Percentiles rank a stretch among this genome's conserved stretches.
phyloP scores from a whole-genome alignment of 169 alveolate genomes.

The Plasmodium ovale region DNA sequence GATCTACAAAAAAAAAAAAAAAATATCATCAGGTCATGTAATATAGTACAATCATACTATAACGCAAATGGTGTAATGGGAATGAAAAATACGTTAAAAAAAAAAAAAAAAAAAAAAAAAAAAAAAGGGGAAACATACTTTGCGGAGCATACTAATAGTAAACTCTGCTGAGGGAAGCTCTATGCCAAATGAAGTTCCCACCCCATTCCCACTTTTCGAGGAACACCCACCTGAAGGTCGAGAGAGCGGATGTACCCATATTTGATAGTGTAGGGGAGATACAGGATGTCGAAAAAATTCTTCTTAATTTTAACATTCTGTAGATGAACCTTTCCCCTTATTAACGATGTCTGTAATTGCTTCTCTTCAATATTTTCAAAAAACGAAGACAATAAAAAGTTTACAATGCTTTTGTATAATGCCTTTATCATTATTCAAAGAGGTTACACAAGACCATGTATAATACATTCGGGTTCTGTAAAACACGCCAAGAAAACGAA shows the following conservation, averaged over 20 bases:
- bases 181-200: neutral
- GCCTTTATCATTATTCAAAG: slow-evolving; percentile 52
- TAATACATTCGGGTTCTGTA: too few species aligned
- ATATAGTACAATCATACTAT: neutral
- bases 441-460: neutral
- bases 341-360: slow-evolving; percentile 54
- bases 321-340: slow-evolving; percentile 57
- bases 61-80: neutral
- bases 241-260: slow-evolving; percentile 69
- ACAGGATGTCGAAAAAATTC: slow-evolving; percentile 24
- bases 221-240: slow-evolving; percentile 33
- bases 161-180: neutral
- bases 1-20: neutral
- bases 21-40: neutral
- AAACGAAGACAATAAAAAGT: slow-evolving; percentile 58
- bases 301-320: slow-evolving; percentile 64
- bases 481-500: too few species aligned
- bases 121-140: neutral
- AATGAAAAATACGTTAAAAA: neutral
- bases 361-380: slow-evolving; percentile 68
- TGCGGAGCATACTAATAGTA: neutral
- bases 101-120: too few species aligned
- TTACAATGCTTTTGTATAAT: slow-evolving; percentile 53
- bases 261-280: slow-evolving; percentile 49
- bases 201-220: neutral